A percentile compares a stretch with the other conserved stretches of the same genome.
Evolutionary conservation across 192 early-diverging fungal genomes (phyloP).

Genomic region (Entomortierella beljakovae): DNA sequence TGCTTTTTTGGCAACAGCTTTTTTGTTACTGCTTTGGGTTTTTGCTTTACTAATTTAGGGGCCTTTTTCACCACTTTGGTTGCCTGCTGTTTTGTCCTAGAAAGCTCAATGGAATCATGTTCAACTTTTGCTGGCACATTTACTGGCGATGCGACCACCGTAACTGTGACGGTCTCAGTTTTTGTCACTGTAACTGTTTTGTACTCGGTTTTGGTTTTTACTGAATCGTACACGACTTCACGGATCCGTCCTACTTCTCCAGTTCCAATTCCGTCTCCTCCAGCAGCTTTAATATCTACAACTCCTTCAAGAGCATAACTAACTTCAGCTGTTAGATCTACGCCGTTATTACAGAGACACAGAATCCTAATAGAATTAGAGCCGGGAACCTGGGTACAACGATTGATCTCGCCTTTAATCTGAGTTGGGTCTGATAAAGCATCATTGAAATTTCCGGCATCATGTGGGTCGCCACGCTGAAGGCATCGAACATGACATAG

Average conservation of each 20-base stretch:
- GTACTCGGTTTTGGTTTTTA: neutral
- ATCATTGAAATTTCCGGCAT: conserved; percentile 7
- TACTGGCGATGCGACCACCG: neutral
- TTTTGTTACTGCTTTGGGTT: neutral
- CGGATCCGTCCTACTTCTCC: conserved; percentile 27
- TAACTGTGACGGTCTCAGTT: neutral
- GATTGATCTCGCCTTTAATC: conserved; percentile 21
- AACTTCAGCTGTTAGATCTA: conserved; percentile 36
- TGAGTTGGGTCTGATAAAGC: neutral
- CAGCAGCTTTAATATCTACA: conserved; percentile 31
- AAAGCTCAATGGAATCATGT: neutral
- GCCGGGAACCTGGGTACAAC: conserved; percentile 27
- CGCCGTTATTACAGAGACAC: conserved; percentile 42
- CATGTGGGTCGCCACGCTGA: conserved; percentile 33
- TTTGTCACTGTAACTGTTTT: conserved; percentile 3
- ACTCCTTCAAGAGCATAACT: conserved; percentile 33
- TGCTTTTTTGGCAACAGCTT: neutral
- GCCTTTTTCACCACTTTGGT: too few relatives aligned
- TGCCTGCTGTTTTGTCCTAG: neutral
- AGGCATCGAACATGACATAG: conserved; percentile 47
- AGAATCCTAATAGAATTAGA: conserved; percentile 16
- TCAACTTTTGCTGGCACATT: neutral
- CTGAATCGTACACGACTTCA: conserved; percentile 2
- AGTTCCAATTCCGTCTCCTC: conserved; percentile 6
- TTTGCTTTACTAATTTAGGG: too few relatives aligned